Conservation (phyloP, 108 stramenopile genomes). For the Cyclostephanos invisitatus region DNA sequence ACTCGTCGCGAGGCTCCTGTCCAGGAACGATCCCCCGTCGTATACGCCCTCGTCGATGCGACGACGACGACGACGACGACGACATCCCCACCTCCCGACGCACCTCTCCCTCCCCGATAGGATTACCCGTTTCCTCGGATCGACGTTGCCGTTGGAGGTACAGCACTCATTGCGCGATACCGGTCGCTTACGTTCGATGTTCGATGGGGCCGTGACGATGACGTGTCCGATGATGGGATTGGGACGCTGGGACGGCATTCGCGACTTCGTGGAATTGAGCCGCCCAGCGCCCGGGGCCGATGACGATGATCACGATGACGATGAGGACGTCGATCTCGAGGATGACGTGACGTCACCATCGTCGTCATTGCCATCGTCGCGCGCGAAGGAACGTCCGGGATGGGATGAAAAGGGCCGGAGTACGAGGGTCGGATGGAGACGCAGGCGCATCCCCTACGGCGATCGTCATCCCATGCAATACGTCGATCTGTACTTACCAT, state of each 20-base stretch:
- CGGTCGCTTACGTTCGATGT: slow-evolving; percentile 60
- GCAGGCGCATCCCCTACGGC: slow-evolving; percentile 52
- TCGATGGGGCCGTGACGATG: slow-evolving; percentile 49
- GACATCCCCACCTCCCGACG: slow-evolving; percentile 63
- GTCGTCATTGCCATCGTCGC: neutral
- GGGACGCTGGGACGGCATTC: slow-evolving; percentile 11
- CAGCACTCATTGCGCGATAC: slow-evolving; percentile 66
- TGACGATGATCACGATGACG: neutral
- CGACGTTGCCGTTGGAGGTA: slow-evolving; percentile 49
- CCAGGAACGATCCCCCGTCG: slow-evolving; percentile 7
- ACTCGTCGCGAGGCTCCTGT: slow-evolving; percentile 12
- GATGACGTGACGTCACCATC: neutral
- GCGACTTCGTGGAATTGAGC: slow-evolving; percentile 30
- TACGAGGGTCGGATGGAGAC: slow-evolving; percentile 26
- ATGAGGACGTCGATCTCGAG: neutral
- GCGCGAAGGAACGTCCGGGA: too few relatives aligned
- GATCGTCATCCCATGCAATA: slow-evolving; percentile 53
- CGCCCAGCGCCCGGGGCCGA: neutral
- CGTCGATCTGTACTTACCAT: slow-evolving; percentile 70
- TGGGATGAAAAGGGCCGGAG: neutral
- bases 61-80: neutral
- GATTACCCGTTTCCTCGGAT: slow-evolving; percentile 57
- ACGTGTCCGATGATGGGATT: slow-evolving; percentile 50
- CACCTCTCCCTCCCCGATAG: slow-evolving; percentile 47
- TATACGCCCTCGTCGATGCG: neutral